A percentile compares a stretch with the other conserved stretches of the same genome.
phyloP scores from a whole-genome alignment of 345 rosid genomes.

The Populus pruinosa region DNA sequence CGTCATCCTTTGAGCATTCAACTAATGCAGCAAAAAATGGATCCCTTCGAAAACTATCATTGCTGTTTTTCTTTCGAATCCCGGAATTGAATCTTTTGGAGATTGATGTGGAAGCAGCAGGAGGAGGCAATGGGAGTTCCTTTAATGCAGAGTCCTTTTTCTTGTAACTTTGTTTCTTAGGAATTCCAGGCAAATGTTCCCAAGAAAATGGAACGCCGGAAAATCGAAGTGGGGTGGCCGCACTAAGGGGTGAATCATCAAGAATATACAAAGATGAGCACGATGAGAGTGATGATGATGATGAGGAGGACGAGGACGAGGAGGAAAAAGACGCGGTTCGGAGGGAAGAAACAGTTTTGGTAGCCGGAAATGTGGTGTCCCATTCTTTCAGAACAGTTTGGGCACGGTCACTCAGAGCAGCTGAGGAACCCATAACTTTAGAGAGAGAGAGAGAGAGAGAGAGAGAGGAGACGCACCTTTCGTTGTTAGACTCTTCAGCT shows the following conservation, averaged over 20 bases:
- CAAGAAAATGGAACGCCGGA: conserved; percentile 91
- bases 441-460: conserved; percentile 3
- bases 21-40: conserved; percentile 77
- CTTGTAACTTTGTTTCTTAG: conserved; percentile 48
- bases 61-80: conserved; percentile 25
- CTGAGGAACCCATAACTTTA: conserved; percentile 18
- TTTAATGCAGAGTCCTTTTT: conserved; percentile 28
- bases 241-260: conserved; percentile 50
- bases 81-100: conserved; percentile 24
- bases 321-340: conserved; percentile 36
- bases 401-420: conserved; percentile 4
- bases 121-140: conserved; percentile 66
- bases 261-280: conserved; percentile 38
- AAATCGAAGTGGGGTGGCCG: conserved; percentile 54
- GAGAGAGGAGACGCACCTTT: neutral
- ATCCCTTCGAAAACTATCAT: conserved; percentile 35
- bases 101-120: conserved; percentile 22
- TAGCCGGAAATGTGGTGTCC: conserved; percentile 12
- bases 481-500: neutral
- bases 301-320: conserved; percentile 30
- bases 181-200: conserved; percentile 86
- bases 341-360: conserved; percentile 10
- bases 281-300: conserved; percentile 33
- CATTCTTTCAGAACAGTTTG: conserved; percentile 21
- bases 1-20: conserved; percentile 63